Conservation (phyloP, 208 protist genomes). For the Acanthamoeba castellanii region DNA sequence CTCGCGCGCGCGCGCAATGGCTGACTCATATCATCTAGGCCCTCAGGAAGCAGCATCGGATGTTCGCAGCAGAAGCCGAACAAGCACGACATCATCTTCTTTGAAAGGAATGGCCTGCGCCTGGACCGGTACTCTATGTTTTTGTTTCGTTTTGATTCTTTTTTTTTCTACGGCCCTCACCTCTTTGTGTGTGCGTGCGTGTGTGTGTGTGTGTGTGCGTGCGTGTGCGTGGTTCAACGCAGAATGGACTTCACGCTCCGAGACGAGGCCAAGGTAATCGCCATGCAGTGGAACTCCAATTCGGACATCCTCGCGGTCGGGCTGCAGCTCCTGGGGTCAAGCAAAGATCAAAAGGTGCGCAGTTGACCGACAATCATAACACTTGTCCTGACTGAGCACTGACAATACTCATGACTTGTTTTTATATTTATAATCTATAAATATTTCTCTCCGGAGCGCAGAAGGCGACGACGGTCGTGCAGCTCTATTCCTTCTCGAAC, state of each 20-base stretch:
- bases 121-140: conserved; percentile 83
- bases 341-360: background rate
- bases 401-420: too few species aligned
- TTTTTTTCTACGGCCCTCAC: background rate
- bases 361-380: too few species aligned
- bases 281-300: conserved; percentile 81
- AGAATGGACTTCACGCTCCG: conserved; percentile 66
- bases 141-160: background rate
- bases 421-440: too few species aligned
- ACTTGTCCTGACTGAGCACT: too few species aligned
- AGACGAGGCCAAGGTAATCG: conserved; percentile 45
- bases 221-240: too few species aligned
- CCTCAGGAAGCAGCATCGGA: conserved; percentile 82
- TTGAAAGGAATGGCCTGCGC: conserved; percentile 87
- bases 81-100: conserved; percentile 86
- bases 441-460: background rate
- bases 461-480: conserved; percentile 59
- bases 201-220: too few species aligned
- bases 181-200: background rate
- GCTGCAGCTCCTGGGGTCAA: conserved; percentile 2
- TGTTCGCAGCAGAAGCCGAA: conserved; percentile 74
- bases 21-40: conserved; percentile 2
- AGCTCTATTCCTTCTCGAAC: conserved; percentile 82
- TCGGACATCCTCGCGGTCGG: conserved; percentile 78
- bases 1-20: too few species aligned